Evolutionary conservation across 352 stramenopile genomes (phyloP).

Genomic region (Pythium apleroticum): DNA sequence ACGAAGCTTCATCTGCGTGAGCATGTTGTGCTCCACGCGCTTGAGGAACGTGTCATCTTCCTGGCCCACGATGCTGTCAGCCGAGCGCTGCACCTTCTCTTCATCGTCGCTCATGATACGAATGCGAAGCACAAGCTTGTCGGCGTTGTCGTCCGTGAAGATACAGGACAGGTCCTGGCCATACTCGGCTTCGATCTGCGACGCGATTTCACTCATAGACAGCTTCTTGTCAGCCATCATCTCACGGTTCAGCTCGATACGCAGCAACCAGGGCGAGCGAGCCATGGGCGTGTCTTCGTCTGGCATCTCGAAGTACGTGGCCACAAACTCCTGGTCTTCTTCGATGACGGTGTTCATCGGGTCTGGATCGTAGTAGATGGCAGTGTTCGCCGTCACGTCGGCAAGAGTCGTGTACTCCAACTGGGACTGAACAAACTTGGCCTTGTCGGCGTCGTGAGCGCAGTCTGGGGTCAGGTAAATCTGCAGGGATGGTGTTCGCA

Average conservation of each 20-base stretch:
- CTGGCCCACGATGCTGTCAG: slow-evolving; percentile 84
- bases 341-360: slow-evolving; percentile 95
- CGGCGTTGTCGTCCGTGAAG: slow-evolving; percentile 97
- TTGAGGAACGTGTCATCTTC: slow-evolving; percentile 97
- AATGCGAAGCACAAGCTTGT: slow-evolving; percentile 96
- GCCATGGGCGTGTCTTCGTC: slow-evolving; percentile 95
- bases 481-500: slow-evolving; percentile 96
- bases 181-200: slow-evolving; percentile 95
- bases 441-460: slow-evolving; percentile 81
- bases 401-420: slow-evolving; percentile 98
- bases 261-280: slow-evolving; percentile 96
- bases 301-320: slow-evolving; percentile 97
- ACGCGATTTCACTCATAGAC: slow-evolving; percentile 96
- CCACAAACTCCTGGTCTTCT: slow-evolving; percentile 97
- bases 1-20: slow-evolving; percentile 95
- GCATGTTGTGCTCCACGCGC: slow-evolving; percentile 97
- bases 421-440: slow-evolving; percentile 91
- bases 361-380: slow-evolving; percentile 99
- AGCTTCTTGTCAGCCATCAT: slow-evolving; percentile 98
- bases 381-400: slow-evolving; percentile 96
- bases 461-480: slow-evolving; percentile 94
- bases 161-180: slow-evolving; percentile 95
- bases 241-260: slow-evolving; percentile 98
- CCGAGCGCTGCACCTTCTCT: slow-evolving; percentile 78
- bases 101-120: slow-evolving; percentile 96